A percentile compares a stretch with the other conserved stretches of the same genome.
Evolutionary conservation across 768 basidiomycete species (phyloP).

Genomic region (Tylopilus sp.): DNA sequence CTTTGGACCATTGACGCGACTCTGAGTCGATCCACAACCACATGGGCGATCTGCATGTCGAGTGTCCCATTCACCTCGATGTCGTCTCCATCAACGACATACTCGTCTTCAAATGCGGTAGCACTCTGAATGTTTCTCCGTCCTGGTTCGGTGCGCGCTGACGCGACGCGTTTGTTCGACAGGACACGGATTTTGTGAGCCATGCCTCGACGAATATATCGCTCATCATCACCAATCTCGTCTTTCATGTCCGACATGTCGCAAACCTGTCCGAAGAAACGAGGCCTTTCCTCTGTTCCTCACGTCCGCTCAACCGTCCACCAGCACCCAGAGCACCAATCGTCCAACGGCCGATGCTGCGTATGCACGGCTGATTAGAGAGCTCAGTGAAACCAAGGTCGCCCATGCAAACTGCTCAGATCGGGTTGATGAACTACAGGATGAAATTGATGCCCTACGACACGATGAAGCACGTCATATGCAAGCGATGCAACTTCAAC

Average conservation of each 20-base stretch:
- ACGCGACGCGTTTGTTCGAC: constrained; percentile 9
- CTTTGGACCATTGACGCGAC: background rate
- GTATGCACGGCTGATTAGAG: constrained; percentile 6
- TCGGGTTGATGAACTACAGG: constrained; percentile 7
- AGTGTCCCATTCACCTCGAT: constrained; percentile 33
- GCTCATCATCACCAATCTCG: constrained; percentile 5
- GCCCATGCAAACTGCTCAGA: constrained; percentile 15
- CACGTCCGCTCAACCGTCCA: constrained; percentile 13
- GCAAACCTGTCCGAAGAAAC: constrained; percentile 25
- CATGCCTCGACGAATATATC: constrained; percentile 25
- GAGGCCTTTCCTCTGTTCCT: constrained; percentile 29
- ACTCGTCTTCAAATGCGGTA: constrained; percentile 31
- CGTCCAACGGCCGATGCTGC: constrained; percentile 4
- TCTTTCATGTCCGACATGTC: constrained; percentile 28
- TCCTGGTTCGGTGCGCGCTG: constrained; percentile 5
- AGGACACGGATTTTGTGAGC: constrained; percentile 34
- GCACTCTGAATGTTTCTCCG: constrained; percentile 3
- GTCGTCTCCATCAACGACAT: constrained; percentile 26
- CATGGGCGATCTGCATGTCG: constrained; percentile 23
- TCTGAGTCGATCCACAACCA: background rate
- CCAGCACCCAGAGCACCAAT: background rate
- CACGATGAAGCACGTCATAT: background rate
- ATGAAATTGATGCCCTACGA: constrained; percentile 12
- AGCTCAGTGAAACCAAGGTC: constrained; percentile 11
- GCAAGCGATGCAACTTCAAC: constrained; percentile 14